Conservation (phyloP, 768 basidiomycete species). For the Mycena galopus region DNA sequence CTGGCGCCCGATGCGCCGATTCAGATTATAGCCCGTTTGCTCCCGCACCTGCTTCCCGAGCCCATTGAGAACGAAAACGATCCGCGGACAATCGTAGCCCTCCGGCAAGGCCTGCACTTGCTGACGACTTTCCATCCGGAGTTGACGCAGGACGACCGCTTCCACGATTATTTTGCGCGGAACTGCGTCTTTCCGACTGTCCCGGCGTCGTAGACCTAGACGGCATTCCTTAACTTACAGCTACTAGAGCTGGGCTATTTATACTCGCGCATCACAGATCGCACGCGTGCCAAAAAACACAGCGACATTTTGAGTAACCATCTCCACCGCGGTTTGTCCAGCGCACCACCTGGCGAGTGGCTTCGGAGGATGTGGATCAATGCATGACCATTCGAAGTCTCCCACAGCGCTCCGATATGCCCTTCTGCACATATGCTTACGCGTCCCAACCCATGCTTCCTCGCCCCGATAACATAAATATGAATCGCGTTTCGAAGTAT, state of each 20-base stretch:
- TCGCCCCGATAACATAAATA: slow-evolving; percentile 38
- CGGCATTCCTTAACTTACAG: too few relatives aligned
- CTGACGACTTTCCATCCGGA: slow-evolving; percentile 97
- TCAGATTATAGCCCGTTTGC: slow-evolving; percentile 78
- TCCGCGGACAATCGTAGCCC: slow-evolving; percentile 81
- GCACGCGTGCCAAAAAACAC: background rate
- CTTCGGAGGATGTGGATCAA: background rate
- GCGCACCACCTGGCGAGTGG: background rate
- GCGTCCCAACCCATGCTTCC: slow-evolving; percentile 27
- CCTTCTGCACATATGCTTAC: slow-evolving; percentile 11
- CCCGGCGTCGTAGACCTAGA: background rate
- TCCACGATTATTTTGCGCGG: slow-evolving; percentile 92
- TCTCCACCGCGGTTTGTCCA: background rate
- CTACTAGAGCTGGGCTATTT: background rate
- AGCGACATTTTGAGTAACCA: background rate
- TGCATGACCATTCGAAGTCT: background rate
- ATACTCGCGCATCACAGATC: slow-evolving; percentile 1
- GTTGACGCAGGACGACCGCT: slow-evolving; percentile 85
- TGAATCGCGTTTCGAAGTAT: background rate
- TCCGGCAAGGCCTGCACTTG: slow-evolving; percentile 87
- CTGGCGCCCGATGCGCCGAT: slow-evolving; percentile 71
- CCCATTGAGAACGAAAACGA: slow-evolving; percentile 62
- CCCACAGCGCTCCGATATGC: background rate
- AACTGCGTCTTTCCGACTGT: slow-evolving; percentile 70
- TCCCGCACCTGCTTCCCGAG: slow-evolving; percentile 63